Evolutionary conservation across 768 basidiomycete species (phyloP), one percentile per base, ranked within the genome.

Genomic region (Saitozyma podzolica): DNA sequence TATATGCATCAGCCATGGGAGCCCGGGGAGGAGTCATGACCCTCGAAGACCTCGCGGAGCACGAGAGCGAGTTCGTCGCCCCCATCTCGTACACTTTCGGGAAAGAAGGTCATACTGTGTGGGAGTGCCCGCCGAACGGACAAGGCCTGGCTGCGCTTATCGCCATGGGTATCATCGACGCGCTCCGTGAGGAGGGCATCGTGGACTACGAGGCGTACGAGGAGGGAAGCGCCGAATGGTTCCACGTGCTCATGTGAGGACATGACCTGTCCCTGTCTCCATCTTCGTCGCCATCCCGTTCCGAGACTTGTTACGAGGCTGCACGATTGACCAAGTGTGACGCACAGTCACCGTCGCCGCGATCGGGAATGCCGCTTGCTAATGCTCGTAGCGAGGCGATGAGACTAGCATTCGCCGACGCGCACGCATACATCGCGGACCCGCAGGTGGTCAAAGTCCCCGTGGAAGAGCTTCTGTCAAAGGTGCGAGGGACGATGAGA

Each of bases 101-200:
- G n/a, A 63, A 66, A 37, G 87, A 83, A 39, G 20, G 19, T 10
- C 58, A 59, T 16, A 64, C 63, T 3, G 50, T 64, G 2, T 58
- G 58, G 41, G 63, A 64, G 41, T 64, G 63, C 45, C 63, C 63
- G 14, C 63, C 63, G 29, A 64, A 64, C 43, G 63, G 63, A 8
- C 92, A 94, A 85, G 93, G 92, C 14, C 85, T 97, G 50, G 92
- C 92, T 3, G 90, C 94, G 0, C 84, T 96, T 8, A 81, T 97
- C 42, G 90, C 92, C 14, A 84, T 96, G 39, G 93, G 93, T 1
- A 90, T 97, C 56, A 81, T 97, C 45, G 92, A 96, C 68, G 85
- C 83, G 48, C 84, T 95, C 16, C 87, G 92, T 79, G 86, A 84
- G 64, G 86, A 88, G 75, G 86, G 86, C 0, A 84, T 85, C 50